phyloP scores from a whole-genome alignment of 768 basidiomycete genomes.

The Chiua virens region DNA sequence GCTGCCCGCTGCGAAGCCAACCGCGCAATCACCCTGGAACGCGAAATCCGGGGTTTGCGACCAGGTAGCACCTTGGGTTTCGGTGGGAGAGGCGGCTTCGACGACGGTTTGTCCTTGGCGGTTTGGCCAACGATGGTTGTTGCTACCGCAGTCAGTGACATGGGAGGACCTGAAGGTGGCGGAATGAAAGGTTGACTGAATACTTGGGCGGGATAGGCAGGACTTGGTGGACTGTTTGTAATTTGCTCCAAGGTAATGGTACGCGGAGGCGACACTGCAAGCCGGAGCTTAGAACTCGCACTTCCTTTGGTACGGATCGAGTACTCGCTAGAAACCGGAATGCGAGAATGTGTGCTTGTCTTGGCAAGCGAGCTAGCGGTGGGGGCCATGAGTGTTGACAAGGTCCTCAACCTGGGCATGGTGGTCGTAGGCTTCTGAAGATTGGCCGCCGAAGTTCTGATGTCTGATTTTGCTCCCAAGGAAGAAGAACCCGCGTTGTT shows the following conservation, averaged over 20 bases:
- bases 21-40: slow-evolving; percentile 76
- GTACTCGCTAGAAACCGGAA: slow-evolving; percentile 24
- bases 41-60: slow-evolving; percentile 76
- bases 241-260: slow-evolving; percentile 30
- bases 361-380: slow-evolving; percentile 79
- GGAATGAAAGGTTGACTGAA: slow-evolving; percentile 54
- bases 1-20: slow-evolving; percentile 68
- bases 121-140: slow-evolving; percentile 20
- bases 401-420: slow-evolving; percentile 29
- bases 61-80: slow-evolving; percentile 37
- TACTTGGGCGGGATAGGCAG: slow-evolving; percentile 34
- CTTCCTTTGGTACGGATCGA: slow-evolving; percentile 7
- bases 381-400: slow-evolving; percentile 64
- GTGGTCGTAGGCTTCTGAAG: slow-evolving; percentile 5
- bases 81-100: slow-evolving; percentile 19
- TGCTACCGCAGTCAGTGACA: slow-evolving; percentile 34
- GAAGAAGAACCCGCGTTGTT: slow-evolving; percentile 26
- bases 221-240: slow-evolving; percentile 33
- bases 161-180: slow-evolving; percentile 21
- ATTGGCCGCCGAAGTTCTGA: slow-evolving; percentile 4
- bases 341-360: slow-evolving; percentile 29
- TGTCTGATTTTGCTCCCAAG: slow-evolving; percentile 28
- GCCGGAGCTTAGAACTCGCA: slow-evolving; percentile 12
- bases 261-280: slow-evolving; percentile 11
- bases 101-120: background rate